Evolutionary conservation across 495 filamentous ascomycete genomes (phyloP).

Genomic region (Oidiodendron maius): DNA sequence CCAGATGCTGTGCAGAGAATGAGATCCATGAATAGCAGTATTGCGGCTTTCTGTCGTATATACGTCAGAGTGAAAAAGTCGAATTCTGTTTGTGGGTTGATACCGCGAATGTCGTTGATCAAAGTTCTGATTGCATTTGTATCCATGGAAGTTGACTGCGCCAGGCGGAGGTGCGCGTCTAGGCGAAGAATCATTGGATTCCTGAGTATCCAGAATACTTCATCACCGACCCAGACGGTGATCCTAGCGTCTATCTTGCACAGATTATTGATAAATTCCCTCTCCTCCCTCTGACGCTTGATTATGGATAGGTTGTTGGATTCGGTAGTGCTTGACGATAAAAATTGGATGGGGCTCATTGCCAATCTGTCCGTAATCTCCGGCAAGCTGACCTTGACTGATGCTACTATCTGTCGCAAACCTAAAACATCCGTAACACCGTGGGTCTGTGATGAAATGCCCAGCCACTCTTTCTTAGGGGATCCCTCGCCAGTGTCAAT

Average conservation of each 20-base stretch:
- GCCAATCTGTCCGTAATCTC: constrained; percentile 44
- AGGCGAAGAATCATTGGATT: constrained; percentile 75
- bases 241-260: constrained; percentile 61
- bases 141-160: constrained; percentile 45
- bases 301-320: constrained; percentile 21
- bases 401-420: constrained; percentile 39
- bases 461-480: constrained; percentile 44
- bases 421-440: too few species aligned
- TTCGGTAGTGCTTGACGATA: constrained; percentile 23
- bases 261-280: constrained; percentile 67
- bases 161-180: constrained; percentile 52
- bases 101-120: constrained; percentile 64
- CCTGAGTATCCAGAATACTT: constrained; percentile 74
- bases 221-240: constrained; percentile 71
- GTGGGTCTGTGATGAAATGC: constrained; percentile 18
- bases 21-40: constrained; percentile 76
- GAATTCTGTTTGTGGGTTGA: constrained; percentile 74
- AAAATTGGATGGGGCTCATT: constrained; percentile 53
- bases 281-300: constrained; percentile 62
- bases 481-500: constrained; percentile 61
- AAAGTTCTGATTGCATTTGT: constrained; percentile 56
- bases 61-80: constrained; percentile 85
- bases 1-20: constrained; percentile 51
- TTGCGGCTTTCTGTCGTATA: constrained; percentile 78
- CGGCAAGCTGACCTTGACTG: constrained; percentile 37